These are phyloP conservation scores for Cryptosporidium felis DNA, from an alignment of 169 alveolate species.

Conservation along the genomic window DNA sequence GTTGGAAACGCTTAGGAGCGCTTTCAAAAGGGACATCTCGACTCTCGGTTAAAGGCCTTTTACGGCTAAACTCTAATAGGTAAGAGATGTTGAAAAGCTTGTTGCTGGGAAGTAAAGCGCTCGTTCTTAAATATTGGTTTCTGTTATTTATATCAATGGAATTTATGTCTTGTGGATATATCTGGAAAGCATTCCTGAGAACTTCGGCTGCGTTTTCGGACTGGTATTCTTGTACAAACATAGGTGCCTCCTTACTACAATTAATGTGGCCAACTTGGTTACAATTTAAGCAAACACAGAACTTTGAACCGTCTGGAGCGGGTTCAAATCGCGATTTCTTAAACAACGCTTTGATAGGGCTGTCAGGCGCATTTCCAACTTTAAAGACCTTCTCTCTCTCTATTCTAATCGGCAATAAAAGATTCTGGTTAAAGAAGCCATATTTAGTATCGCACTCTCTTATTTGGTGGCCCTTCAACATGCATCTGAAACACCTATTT, in stretches of 20 bases:
- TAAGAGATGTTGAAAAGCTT: constrained; percentile 38
- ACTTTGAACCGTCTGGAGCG: not conserved
- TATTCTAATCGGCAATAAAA: not conserved
- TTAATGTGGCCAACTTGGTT: constrained; percentile 18
- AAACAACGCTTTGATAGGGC: not conserved
- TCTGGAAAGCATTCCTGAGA: not conserved
- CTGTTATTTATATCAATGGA: not conserved
- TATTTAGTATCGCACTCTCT: not conserved
- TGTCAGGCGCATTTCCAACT: not conserved
- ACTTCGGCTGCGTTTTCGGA: not conserved
- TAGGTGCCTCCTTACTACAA: constrained; percentile 7
- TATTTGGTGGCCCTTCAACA: constrained; percentile 44
- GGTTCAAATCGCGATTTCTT: not conserved
- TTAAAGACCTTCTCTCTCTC: constrained; percentile 3
- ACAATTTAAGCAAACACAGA: constrained; percentile 49
- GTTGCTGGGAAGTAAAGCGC: not conserved
- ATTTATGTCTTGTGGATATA: not conserved
- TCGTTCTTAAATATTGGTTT: constrained; percentile 1
- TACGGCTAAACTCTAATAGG: constrained; percentile 29
- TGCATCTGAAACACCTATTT: constrained; percentile 55
- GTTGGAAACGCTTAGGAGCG: too few relatives aligned
- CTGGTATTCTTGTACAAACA: not conserved
- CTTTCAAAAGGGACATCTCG: too few relatives aligned
- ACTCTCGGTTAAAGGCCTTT: too few relatives aligned
- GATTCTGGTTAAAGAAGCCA: constrained; percentile 27